These are phyloP conservation scores for Colletotrichum liriopes DNA, from an alignment of 2,329 filamentous ascomycete species.

Conservation along the genomic window DNA sequence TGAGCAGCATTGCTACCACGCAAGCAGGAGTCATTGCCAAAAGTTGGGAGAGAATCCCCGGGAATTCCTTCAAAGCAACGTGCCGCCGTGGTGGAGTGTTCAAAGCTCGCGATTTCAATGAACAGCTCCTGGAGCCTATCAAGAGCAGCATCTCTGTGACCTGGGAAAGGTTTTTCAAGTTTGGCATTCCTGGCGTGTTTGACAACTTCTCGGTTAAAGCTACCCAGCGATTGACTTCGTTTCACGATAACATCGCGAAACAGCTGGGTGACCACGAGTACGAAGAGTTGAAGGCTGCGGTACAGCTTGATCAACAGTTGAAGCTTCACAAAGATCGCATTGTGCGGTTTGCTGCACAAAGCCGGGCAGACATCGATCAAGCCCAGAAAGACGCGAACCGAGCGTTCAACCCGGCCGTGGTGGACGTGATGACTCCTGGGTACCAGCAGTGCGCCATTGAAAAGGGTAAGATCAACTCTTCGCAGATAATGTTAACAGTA, in stretches of 20 bases:
- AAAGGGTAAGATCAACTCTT: background rate
- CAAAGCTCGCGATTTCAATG: background rate
- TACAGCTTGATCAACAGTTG: background rate
- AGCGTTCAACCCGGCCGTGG: background rate
- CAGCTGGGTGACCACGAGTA: background rate
- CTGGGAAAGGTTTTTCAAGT: constrained; percentile 10
- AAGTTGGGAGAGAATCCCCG: background rate
- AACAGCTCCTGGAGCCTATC: constrained; percentile 6
- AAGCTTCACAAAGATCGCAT: background rate
- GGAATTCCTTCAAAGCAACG: background rate
- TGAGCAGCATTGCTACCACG: background rate
- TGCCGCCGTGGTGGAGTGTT: background rate
- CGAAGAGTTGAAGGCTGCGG: background rate
- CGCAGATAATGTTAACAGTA: too few relatives aligned
- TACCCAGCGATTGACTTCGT: background rate
- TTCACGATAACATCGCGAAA: background rate
- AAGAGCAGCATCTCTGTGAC: background rate
- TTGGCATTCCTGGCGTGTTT: background rate
- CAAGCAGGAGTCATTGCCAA: background rate
- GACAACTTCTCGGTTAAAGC: background rate
- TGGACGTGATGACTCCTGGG: background rate
- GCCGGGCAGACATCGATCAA: background rate
- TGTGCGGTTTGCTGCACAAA: background rate
- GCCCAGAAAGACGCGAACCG: constrained; percentile 28
- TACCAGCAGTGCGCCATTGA: background rate